Evolutionary conservation across 78 protist genomes (phyloP).

Genomic region (Monosiga brevicollis): DNA sequence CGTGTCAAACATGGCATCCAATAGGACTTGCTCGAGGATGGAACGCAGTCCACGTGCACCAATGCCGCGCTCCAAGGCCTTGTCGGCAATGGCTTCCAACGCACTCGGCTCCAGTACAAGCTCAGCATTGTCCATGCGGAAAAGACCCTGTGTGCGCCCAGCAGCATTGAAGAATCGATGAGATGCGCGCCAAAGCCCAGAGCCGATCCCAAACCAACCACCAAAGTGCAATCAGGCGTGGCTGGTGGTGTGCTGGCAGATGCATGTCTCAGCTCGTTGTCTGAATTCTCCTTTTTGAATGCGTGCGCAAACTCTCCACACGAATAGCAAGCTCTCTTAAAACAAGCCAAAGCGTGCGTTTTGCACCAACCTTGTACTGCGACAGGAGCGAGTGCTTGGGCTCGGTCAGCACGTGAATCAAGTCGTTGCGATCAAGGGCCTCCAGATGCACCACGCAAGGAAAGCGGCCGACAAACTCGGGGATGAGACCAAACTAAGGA

Average conservation of each 20-base stretch:
- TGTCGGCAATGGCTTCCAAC: conserved; percentile 1
- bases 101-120: not conserved
- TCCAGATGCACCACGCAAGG: conserved; percentile 20
- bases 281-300: not conserved
- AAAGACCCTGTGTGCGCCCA: too few species aligned
- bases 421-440: not conserved
- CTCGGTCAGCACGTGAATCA: conserved; percentile 24
- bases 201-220: too few species aligned
- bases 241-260: too few species aligned
- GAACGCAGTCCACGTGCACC: conserved; percentile 48
- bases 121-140: not conserved
- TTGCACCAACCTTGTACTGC: conserved; percentile 22
- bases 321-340: too few species aligned
- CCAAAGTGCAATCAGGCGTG: too few species aligned
- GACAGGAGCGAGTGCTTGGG: conserved; percentile 31
- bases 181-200: too few species aligned
- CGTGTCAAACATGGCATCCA: not conserved
- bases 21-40: conserved; percentile 1
- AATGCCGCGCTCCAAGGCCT: conserved; percentile 4
- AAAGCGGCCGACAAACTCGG: conserved; percentile 48
- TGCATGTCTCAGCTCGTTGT: not conserved
- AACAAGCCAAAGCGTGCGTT: not conserved
- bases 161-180: too few species aligned
- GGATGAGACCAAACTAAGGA: conserved; percentile 34
- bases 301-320: too few species aligned